phyloP scores from a whole-genome alignment of 805 yeast genomes.

The Candida coquimbonensis region DNA sequence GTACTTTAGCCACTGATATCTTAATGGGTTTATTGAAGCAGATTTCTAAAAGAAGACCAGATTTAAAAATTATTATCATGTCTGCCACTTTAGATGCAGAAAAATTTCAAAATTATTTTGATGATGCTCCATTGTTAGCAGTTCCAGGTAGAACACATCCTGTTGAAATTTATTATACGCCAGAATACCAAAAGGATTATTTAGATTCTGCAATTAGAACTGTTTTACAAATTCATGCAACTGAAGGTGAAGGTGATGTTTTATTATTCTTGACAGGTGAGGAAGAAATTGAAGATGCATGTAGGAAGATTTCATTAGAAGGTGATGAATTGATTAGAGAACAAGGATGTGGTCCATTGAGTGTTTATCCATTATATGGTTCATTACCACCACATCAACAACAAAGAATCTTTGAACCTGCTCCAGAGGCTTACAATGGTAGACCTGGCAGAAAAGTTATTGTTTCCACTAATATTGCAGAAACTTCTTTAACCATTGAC shows the following conservation, averaged over 20 bases:
- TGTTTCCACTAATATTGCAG: slow-evolving; percentile 92
- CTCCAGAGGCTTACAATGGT: slow-evolving; percentile 69
- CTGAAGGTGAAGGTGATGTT: slow-evolving; percentile 91
- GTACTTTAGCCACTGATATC: slow-evolving; percentile 94
- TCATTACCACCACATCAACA: slow-evolving; percentile 95
- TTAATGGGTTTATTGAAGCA: slow-evolving; percentile 91
- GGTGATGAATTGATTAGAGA: slow-evolving; percentile 86
- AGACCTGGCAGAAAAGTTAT: slow-evolving; percentile 94
- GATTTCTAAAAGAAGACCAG: slow-evolving; percentile 72
- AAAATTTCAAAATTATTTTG: slow-evolving; percentile 85
- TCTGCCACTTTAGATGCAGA: slow-evolving; percentile 97
- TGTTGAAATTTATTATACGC: slow-evolving; percentile 93
- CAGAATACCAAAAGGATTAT: slow-evolving; percentile 93
- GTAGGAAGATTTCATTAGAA: slow-evolving; percentile 80
- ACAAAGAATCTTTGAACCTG: slow-evolving; percentile 87
- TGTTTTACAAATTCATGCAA: slow-evolving; percentile 92
- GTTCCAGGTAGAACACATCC: slow-evolving; percentile 99
- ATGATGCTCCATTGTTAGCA: slow-evolving; percentile 87
- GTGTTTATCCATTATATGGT: slow-evolving; percentile 91
- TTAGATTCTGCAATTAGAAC: slow-evolving; percentile 93
- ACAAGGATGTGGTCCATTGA: slow-evolving; percentile 81
- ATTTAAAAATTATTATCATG: slow-evolving; percentile 89
- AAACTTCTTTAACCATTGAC: slow-evolving; percentile 94
- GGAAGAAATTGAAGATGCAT: slow-evolving; percentile 96
- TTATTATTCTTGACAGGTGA: slow-evolving; percentile 88